Percentiles rank a stretch among this genome's conserved stretches.
Conservation (phyloP, 2,329 filamentous ascomycete genomes). For the Diaporthe sp. region DNA sequence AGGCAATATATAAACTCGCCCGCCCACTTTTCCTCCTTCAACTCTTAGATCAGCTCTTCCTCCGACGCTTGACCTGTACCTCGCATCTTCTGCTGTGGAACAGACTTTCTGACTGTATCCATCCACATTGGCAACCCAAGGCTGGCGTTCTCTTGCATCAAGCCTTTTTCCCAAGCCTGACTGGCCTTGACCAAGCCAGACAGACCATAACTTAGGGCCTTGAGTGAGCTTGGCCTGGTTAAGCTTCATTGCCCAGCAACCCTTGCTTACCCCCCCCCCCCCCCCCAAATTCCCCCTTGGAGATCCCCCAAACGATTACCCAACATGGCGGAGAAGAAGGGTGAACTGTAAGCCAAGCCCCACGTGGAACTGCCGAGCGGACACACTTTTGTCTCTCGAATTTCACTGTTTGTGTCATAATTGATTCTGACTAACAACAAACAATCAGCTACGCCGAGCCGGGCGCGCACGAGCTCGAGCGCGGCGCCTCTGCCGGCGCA, state of each 20-base stretch:
- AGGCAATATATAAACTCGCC: slow-evolving; percentile 17
- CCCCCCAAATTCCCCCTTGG: neutral
- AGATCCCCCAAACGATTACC: neutral
- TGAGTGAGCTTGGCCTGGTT: slow-evolving; percentile 29
- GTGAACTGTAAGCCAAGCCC: slow-evolving; percentile 25
- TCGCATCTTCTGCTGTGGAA: neutral
- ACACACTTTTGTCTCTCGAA: neutral
- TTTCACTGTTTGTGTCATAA: neutral
- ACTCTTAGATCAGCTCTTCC: neutral
- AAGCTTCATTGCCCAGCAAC: slow-evolving; percentile 1
- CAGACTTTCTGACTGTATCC: neutral
- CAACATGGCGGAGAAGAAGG: slow-evolving; percentile 25
- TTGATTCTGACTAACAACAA: neutral
- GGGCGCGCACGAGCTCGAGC: slow-evolving; percentile 22
- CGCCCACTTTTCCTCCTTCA: slow-evolving; percentile 10
- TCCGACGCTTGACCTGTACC: neutral
- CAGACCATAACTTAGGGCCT: neutral
- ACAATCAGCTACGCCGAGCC: slow-evolving; percentile 6
- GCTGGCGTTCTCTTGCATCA: neutral
- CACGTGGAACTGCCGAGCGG: slow-evolving; percentile 2
- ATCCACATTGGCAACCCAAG: neutral
- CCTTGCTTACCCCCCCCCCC: neutral
- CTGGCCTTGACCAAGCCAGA: slow-evolving; percentile 16
- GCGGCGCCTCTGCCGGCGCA: slow-evolving; percentile 10
- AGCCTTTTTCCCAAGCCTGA: slow-evolving; percentile 3